Evolutionary conservation across 768 basidiomycete species (phyloP).

Genomic region (Boletus edulis): DNA sequence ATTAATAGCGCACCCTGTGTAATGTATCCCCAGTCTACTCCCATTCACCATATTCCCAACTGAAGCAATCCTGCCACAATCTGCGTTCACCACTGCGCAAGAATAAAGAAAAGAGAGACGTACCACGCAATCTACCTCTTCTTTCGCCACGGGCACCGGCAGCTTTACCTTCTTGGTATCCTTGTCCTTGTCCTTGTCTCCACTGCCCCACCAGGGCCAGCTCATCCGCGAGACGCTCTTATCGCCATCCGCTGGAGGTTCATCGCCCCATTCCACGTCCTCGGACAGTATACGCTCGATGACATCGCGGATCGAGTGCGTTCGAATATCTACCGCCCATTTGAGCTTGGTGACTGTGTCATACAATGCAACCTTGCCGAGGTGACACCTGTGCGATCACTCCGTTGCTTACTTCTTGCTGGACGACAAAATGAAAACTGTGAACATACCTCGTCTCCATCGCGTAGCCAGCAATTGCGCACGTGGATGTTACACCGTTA

Average conservation of each 20-base stretch:
- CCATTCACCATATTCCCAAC: constrained; percentile 63
- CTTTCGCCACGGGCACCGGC: constrained; percentile 46
- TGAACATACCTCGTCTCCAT: constrained; percentile 61
- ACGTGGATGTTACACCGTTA: constrained; percentile 72
- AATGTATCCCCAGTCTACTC: background rate
- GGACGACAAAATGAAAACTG: background rate
- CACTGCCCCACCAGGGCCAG: constrained; percentile 31
- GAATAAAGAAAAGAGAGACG: constrained; percentile 24
- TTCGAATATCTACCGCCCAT: constrained; percentile 76
- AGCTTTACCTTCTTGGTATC: constrained; percentile 19
- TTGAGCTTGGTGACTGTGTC: constrained; percentile 81
- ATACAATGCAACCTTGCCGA: constrained; percentile 78
- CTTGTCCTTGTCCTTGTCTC: constrained; percentile 30
- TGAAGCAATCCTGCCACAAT: constrained; percentile 59
- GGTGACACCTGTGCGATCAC: constrained; percentile 63
- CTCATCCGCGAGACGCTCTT: background rate
- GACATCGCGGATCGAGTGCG: constrained; percentile 67
- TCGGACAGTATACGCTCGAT: constrained; percentile 63
- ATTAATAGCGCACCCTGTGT: background rate
- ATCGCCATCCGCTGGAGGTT: constrained; percentile 12
- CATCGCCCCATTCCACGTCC: constrained; percentile 50
- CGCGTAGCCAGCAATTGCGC: constrained; percentile 83
- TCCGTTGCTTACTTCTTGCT: background rate
- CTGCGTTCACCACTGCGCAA: background rate
- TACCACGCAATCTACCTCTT: constrained; percentile 67